Evolutionary conservation across 495 filamentous ascomycete genomes (phyloP).

Genomic region (Bathelium albidoporum): DNA sequence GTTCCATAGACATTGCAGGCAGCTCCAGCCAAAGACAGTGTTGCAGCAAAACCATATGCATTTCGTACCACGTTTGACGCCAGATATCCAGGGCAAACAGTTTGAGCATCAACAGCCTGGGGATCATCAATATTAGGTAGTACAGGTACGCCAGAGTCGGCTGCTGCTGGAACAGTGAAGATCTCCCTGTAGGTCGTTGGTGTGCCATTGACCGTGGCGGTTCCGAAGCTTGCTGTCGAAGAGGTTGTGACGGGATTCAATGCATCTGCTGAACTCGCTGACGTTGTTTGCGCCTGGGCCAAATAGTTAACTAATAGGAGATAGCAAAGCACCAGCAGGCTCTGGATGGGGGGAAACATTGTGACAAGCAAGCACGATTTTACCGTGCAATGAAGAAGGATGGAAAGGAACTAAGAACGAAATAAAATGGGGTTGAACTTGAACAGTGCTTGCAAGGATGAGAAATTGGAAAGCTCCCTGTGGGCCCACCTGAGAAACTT

Average conservation of each 20-base stretch:
- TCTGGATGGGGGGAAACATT: neutral
- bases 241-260: conserved; percentile 7
- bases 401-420: too few species aligned
- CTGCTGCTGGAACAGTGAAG: conserved; percentile 49
- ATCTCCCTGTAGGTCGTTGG: conserved; percentile 14
- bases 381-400: neutral
- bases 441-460: too few species aligned
- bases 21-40: conserved; percentile 43
- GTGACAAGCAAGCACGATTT: neutral
- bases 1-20: conserved; percentile 54
- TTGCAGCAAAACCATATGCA: conserved; percentile 42
- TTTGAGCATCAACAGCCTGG: conserved; percentile 58
- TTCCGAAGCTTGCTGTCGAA: conserved; percentile 7
- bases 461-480: too few species aligned
- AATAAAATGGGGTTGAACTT: too few species aligned
- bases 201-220: conserved; percentile 18
- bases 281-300: conserved; percentile 1
- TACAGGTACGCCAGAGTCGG: conserved; percentile 46
- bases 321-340: neutral
- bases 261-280: conserved; percentile 3
- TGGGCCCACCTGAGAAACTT: neutral
- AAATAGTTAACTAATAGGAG: conserved; percentile 7
- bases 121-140: conserved; percentile 67
- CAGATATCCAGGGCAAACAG: conserved; percentile 54
- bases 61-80: conserved; percentile 41